These are phyloP conservation scores for Magnaporthales sp. DNA, from an alignment of 2,329 filamentous ascomycete genomes.

Conservation along the genomic window DNA sequence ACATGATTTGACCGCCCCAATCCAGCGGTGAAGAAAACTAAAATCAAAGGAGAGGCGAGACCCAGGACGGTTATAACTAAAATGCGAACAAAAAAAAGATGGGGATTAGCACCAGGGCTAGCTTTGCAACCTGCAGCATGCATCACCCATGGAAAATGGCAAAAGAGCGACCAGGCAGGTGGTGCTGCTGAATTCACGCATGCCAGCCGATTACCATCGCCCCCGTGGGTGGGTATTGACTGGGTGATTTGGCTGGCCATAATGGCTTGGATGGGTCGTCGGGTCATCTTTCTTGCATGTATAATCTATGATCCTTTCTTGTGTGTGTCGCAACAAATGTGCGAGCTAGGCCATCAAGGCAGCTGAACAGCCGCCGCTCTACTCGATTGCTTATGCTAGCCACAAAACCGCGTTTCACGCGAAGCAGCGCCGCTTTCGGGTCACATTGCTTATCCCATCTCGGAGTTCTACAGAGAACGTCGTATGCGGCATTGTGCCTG, in stretches of 20 bases:
- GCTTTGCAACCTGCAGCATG: neutral
- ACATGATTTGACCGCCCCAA: neutral
- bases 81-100: neutral
- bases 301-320: neutral
- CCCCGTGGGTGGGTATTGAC: neutral
- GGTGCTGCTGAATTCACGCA: neutral
- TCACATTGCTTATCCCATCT: neutral
- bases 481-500: neutral
- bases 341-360: neutral
- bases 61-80: neutral
- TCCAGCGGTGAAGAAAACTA: neutral
- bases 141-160: neutral
- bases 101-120: neutral
- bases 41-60: neutral
- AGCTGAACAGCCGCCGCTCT: neutral
- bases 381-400: neutral
- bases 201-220: neutral
- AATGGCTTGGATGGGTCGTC: neutral
- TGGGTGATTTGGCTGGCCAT: neutral
- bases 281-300: neutral
- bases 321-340: neutral
- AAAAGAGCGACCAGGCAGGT: neutral
- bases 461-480: neutral
- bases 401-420: neutral
- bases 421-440: neutral